A percentile compares a stretch with the other conserved stretches of the same genome.
Conservation (phyloP, 2,329 filamentous ascomycete species). For the Epichloe aotearoae region DNA sequence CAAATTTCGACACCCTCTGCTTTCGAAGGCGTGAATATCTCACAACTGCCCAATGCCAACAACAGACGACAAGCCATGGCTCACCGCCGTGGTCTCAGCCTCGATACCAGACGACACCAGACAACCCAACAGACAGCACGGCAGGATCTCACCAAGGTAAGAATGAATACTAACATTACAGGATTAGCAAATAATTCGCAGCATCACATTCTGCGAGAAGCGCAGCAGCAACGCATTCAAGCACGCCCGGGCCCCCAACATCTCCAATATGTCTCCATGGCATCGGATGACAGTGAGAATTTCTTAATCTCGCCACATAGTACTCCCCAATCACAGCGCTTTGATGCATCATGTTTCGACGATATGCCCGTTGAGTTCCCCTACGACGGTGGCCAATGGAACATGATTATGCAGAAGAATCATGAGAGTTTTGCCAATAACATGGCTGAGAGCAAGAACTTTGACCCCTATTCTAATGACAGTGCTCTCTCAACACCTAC, state of each 20-base stretch:
- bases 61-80: conserved; percentile 28
- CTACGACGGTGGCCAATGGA: conserved; percentile 29
- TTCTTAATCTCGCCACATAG: conserved; percentile 44
- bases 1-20: conserved; percentile 75
- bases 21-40: conserved; percentile 62
- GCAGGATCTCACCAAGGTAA: conserved; percentile 30
- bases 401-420: conserved; percentile 33
- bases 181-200: conserved; percentile 46
- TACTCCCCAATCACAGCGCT: conserved; percentile 40
- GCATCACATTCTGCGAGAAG: conserved; percentile 69
- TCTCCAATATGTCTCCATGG: conserved; percentile 16
- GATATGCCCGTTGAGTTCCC: conserved; percentile 33
- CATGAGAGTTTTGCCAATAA: conserved; percentile 28
- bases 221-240: conserved; percentile 71
- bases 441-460: conserved; percentile 31
- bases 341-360: conserved; percentile 34
- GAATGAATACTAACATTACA: conserved; percentile 41
- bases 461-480: conserved; percentile 35
- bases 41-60: conserved; percentile 44
- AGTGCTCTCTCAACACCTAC: conserved; percentile 35
- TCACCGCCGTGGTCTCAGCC: conserved; percentile 74
- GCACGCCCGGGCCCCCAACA: conserved; percentile 54
- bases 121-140: conserved; percentile 14
- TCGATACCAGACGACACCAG: conserved; percentile 57
- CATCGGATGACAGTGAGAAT: conserved; percentile 32